These are phyloP conservation scores for Primulina tabacum DNA, from an alignment of 257 asterid species.

Conservation along the genomic window DNA sequence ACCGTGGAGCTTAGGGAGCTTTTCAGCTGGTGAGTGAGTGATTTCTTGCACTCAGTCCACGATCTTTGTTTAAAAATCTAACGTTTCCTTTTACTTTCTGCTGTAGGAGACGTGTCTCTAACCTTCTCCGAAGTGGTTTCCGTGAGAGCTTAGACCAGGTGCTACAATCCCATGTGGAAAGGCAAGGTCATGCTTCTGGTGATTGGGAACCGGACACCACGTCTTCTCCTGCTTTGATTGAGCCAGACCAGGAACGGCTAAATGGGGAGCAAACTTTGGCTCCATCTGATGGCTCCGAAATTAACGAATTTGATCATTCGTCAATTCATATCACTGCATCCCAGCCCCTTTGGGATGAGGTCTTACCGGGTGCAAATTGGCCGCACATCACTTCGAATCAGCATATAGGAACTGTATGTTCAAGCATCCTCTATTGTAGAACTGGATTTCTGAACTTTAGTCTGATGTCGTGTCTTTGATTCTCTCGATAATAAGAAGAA, in stretches of 20 bases:
- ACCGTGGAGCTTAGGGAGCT: slow-evolving; percentile 77
- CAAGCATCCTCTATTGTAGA: not conserved
- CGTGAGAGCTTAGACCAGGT: slow-evolving; percentile 68
- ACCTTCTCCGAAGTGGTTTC: slow-evolving; percentile 77
- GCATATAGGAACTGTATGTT: slow-evolving; percentile 50
- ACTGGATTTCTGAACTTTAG: not conserved
- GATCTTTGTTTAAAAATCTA: not conserved
- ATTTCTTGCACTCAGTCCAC: not conserved
- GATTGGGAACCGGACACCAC: slow-evolving; percentile 58
- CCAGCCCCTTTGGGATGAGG: slow-evolving; percentile 50
- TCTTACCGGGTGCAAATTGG: slow-evolving; percentile 45
- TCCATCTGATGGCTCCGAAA: slow-evolving; percentile 33
- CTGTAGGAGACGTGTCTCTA: slow-evolving; percentile 81
- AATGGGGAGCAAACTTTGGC: slow-evolving; percentile 32
- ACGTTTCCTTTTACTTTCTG: slow-evolving; percentile 8
- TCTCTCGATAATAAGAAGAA: not conserved
- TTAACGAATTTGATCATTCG: slow-evolving; percentile 33
- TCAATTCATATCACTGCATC: slow-evolving; percentile 34
- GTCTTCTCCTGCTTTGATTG: slow-evolving; percentile 42
- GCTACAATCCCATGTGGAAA: slow-evolving; percentile 63
- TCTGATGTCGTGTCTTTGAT: not conserved
- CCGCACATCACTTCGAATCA: slow-evolving; percentile 36
- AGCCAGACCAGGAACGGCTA: slow-evolving; percentile 45
- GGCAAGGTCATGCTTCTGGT: slow-evolving; percentile 55
- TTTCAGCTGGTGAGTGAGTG: slow-evolving; percentile 60